phyloP scores from a whole-genome alignment of 140 eudicot genomes.

The Stevia rebaudiana region DNA sequence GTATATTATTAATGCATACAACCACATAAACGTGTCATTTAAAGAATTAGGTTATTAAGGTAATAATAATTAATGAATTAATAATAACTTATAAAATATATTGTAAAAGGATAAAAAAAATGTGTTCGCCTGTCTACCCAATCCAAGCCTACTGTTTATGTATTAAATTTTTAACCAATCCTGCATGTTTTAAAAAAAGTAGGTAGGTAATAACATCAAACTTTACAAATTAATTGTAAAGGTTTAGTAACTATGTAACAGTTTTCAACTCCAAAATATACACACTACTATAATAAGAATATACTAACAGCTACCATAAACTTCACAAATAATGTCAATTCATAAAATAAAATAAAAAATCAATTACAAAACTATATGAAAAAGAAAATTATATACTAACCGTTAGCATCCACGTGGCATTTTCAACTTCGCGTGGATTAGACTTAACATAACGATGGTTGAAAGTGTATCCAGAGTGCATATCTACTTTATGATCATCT shows the following conservation, averaged over 20 bases:
- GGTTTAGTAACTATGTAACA: no score
- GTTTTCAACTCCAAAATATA: neutral
- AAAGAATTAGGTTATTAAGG: no score
- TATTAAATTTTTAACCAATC: no score
- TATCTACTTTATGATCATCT: constrained; percentile 90
- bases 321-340: neutral
- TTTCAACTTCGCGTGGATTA: constrained; percentile 91
- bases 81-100: no score
- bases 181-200: no score
- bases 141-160: no score
- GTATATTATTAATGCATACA: neutral
- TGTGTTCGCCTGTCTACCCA: no score
- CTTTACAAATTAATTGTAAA: no score
- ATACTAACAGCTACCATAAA: neutral
- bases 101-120: no score
- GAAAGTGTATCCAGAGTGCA: constrained; percentile 91
- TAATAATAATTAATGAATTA: no score
- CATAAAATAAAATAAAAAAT: neutral
- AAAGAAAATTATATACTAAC: constrained; percentile 40
- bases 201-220: no score
- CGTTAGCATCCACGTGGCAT: constrained; percentile 96
- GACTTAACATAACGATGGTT: constrained; percentile 92
- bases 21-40: no score
- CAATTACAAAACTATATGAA: neutral
- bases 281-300: neutral